These are phyloP conservation scores for Tolypocladium sp. DNA, from an alignment of 2,329 filamentous ascomycete genomes.

Conservation along the genomic window DNA sequence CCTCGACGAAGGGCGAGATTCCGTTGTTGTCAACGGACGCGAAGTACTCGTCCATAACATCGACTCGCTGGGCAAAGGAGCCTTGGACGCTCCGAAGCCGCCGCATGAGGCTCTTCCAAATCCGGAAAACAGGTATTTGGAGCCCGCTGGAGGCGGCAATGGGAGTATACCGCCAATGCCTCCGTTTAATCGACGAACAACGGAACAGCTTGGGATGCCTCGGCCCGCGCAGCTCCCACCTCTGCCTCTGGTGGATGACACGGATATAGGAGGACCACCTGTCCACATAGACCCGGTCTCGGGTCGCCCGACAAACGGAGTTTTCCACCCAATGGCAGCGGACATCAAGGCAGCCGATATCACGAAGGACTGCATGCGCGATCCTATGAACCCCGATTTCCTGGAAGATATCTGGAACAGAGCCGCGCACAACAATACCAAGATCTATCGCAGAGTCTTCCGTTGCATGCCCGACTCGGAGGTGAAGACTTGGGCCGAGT, in stretches of 20 bases:
- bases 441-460: constrained; percentile 87
- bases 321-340: constrained; percentile 44
- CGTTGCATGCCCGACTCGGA: constrained; percentile 95
- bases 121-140: constrained; percentile 21
- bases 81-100: constrained; percentile 34
- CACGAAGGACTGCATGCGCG: constrained; percentile 87
- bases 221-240: constrained; percentile 61
- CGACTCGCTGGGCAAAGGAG: constrained; percentile 54
- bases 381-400: constrained; percentile 76
- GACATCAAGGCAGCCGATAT: constrained; percentile 69
- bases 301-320: constrained; percentile 34
- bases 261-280: constrained; percentile 72
- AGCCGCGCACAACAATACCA: constrained; percentile 89
- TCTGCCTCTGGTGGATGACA: constrained; percentile 64
- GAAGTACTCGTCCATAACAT: constrained; percentile 64
- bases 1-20: constrained; percentile 58
- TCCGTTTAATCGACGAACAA: constrained; percentile 48
- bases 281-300: constrained; percentile 40
- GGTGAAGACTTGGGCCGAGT: constrained; percentile 87
- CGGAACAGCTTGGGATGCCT: constrained; percentile 58
- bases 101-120: constrained; percentile 12
- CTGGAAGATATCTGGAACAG: constrained; percentile 82
- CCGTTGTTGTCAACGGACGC: constrained; percentile 54
- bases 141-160: constrained; percentile 26
- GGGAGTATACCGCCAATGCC: constrained; percentile 42